Conservation (phyloP, 352 stramenopile species). For the Aphanomyces astaci region DNA sequence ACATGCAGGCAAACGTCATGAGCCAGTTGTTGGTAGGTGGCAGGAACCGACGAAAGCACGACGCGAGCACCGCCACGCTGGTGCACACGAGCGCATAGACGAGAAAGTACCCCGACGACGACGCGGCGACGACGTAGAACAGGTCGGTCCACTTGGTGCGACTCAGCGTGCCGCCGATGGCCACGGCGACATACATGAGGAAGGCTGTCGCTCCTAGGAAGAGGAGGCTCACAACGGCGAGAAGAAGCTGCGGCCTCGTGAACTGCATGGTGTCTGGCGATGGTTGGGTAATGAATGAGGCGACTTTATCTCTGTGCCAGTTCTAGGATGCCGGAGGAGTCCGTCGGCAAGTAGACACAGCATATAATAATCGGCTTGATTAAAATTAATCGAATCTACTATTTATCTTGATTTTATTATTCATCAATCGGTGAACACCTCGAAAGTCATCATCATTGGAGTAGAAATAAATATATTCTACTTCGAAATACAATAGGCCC, state of each 20-base stretch:
- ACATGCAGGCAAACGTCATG: not conserved
- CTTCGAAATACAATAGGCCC: no score
- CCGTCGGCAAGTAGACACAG: no score
- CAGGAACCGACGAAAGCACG: not conserved
- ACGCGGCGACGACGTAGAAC: not conserved
- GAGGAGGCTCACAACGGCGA: not conserved
- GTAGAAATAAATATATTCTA: no score
- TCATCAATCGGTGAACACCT: no score
- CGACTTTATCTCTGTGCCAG: no score
- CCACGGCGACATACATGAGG: not conserved
- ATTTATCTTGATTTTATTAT: no score
- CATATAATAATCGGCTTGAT: no score
- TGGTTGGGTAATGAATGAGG: no score
- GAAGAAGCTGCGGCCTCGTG: not conserved
- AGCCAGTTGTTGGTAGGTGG: not conserved
- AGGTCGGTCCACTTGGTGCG: constrained; percentile 9
- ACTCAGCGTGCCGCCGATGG: constrained; percentile 3
- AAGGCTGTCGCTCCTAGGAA: not conserved
- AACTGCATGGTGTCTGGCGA: no score
- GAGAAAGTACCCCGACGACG: not conserved
- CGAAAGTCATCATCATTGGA: no score
- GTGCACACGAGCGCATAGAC: not conserved
- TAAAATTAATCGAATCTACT: no score
- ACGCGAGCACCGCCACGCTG: not conserved
- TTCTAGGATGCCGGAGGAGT: no score